A percentile compares a stretch with the other conserved stretches of the same genome.
These are phyloP conservation scores for Penicillium sp. DNA, from an alignment of 2,329 filamentous ascomycete species.

Conservation along the genomic window DNA sequence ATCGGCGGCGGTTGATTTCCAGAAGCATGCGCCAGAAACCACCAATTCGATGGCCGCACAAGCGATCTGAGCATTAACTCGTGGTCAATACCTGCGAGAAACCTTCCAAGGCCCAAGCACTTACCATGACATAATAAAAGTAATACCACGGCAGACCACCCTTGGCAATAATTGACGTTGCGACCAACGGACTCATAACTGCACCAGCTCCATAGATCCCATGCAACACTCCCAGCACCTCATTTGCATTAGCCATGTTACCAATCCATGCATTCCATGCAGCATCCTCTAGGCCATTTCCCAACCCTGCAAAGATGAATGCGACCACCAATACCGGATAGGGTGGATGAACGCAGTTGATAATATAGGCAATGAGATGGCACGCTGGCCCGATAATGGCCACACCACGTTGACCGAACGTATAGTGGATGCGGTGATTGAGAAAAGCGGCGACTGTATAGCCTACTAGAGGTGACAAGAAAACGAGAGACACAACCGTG, in stretches of 20 bases:
- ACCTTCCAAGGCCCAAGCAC: slow-evolving; percentile 14
- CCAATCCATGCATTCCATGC: slow-evolving; percentile 65
- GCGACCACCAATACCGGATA: slow-evolving; percentile 44
- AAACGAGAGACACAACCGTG: slow-evolving; percentile 51
- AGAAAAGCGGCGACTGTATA: slow-evolving; percentile 50
- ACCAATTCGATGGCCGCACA: slow-evolving; percentile 29
- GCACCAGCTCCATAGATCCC: slow-evolving; percentile 73
- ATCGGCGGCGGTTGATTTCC: slow-evolving; percentile 22
- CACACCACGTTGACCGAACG: slow-evolving; percentile 66
- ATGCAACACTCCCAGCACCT: slow-evolving; percentile 71
- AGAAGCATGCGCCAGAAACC: slow-evolving; percentile 24
- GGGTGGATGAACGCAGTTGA: slow-evolving; percentile 42
- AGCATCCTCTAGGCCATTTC: slow-evolving; percentile 50
- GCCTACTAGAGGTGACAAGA: slow-evolving; percentile 50
- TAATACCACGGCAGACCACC: slow-evolving; percentile 64
- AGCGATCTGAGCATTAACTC: slow-evolving; percentile 20
- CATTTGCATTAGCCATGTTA: slow-evolving; percentile 71
- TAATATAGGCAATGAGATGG: slow-evolving; percentile 41
- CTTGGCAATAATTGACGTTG: slow-evolving; percentile 70
- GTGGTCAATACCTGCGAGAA: not conserved
- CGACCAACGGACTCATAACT: slow-evolving; percentile 67
- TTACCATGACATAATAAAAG: slow-evolving; percentile 75
- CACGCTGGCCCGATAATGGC: slow-evolving; percentile 62
- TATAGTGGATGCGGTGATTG: slow-evolving; percentile 46
- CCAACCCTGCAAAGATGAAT: slow-evolving; percentile 44